Conservation (phyloP, 371 early-diverging fungal species). For the Lichtheimia ramosa region DNA sequence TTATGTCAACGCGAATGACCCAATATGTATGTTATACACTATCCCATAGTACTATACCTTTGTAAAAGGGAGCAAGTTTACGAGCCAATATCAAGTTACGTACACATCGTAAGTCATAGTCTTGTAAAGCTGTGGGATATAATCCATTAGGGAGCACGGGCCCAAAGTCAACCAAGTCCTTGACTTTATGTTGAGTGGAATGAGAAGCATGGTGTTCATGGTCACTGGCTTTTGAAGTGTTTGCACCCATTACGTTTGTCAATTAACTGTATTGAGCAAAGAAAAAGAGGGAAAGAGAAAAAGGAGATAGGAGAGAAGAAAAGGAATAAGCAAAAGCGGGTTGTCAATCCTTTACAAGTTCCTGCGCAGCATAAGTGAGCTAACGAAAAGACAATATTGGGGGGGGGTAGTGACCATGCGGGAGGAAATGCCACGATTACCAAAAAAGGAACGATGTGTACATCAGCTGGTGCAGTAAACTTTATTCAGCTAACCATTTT, state of each 20-base stretch:
- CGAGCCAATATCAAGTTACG: constrained; percentile 74
- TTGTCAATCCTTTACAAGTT: constrained; percentile 2
- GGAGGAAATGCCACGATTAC: too few species aligned
- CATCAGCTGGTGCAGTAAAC: too few species aligned
- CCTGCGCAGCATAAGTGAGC: neutral
- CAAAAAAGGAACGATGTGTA: too few species aligned
- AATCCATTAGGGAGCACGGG: constrained; percentile 71
- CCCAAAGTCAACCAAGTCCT: constrained; percentile 69
- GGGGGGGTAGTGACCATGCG: too few species aligned
- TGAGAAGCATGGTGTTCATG: neutral
- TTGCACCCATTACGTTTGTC: constrained; percentile 18
- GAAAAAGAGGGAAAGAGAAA: constrained; percentile 6
- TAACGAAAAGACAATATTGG: neutral
- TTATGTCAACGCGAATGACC: too few species aligned
- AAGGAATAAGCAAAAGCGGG: neutral
- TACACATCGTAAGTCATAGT: constrained; percentile 79
- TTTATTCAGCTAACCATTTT: constrained; percentile 48
- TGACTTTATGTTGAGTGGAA: constrained; percentile 35
- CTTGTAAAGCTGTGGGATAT: constrained; percentile 68
- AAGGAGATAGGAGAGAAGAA: neutral
- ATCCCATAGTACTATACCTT: constrained; percentile 58
- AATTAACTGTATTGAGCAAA: neutral
- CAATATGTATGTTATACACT: too few species aligned
- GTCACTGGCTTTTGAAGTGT: constrained; percentile 9
- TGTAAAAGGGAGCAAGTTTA: constrained; percentile 86